A percentile compares a stretch with the other conserved stretches of the same genome.
Conservation (phyloP, 1,139 yeast species). For the Suhomyces terraborum region DNA sequence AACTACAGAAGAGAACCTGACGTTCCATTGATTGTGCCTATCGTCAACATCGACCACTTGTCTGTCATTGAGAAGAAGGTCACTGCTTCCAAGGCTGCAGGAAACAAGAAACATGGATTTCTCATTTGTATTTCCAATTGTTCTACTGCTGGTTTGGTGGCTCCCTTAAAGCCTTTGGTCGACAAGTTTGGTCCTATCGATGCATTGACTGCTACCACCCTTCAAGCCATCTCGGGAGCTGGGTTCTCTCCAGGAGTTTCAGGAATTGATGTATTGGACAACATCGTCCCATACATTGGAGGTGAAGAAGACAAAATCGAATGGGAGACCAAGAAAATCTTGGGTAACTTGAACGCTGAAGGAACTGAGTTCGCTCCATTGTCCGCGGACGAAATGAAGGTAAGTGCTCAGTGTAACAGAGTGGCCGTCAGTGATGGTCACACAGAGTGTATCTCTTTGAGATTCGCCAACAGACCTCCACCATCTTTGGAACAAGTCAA, state of each 20-base stretch:
- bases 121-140: slow-evolving; percentile 96
- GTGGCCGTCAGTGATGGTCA: slow-evolving; percentile 98
- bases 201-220: slow-evolving; percentile 81
- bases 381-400: slow-evolving; percentile 71
- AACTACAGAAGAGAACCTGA: slow-evolving; percentile 86
- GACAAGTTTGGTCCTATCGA: slow-evolving; percentile 89
- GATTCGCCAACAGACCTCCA: slow-evolving; percentile 78
- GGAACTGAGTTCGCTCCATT: slow-evolving; percentile 63
- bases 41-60: slow-evolving; percentile 92
- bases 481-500: slow-evolving; percentile 85
- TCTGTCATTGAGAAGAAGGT: slow-evolving; percentile 68
- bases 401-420: slow-evolving; percentile 95
- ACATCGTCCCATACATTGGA: slow-evolving; percentile 88
- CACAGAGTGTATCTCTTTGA: slow-evolving; percentile 89
- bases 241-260: slow-evolving; percentile 98
- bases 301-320: slow-evolving; percentile 99
- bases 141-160: slow-evolving; percentile 97
- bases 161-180: slow-evolving; percentile 90
- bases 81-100: slow-evolving; percentile 52
- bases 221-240: slow-evolving; percentile 98
- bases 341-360: slow-evolving; percentile 61
- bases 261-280: slow-evolving; percentile 91
- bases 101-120: slow-evolving; percentile 68
- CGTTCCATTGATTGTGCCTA: slow-evolving; percentile 94
- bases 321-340: slow-evolving; percentile 95